Evolutionary conservation across 305 asterid species (phyloP), one percentile per base, ranked within the genome.

Genomic region (Coffea humblotiana): DNA sequence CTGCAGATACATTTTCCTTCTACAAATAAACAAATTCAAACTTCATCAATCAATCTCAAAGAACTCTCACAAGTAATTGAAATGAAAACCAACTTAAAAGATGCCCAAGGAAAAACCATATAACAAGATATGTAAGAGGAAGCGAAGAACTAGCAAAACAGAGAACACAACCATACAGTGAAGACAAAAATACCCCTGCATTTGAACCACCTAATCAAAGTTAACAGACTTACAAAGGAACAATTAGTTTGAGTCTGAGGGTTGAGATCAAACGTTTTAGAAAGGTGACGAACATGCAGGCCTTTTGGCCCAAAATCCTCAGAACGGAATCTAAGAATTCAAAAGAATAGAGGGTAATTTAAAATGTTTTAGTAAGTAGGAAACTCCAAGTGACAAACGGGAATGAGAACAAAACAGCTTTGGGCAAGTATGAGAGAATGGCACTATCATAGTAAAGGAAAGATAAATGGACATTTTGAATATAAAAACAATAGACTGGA

Each of bases 1-100:
- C 98, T 71, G 90, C 81, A 32, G 91, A 81, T 25, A 85, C 86
- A 83, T 79, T 89, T 72, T 80, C 93, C 82, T 86, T 88, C 97
- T 92, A 79, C 83, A 78, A 66, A 67, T 27, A 73, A 68, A 82
- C 70, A 74, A 74, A 82, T 69, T 70, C 85, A 56, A n/a, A 78
- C 69, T 54, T 80, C 69, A 65, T 63, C 72, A 72, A 71, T 74
- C 78, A 89, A 61, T 76, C 58, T 16, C 79, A 83, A 64, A 48
- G 25, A 51, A 37, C 14, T 9, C 37, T 21, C 43, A 23, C 49
- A 43, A 40, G 23, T 54, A 10, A 40, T 68, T 6, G 32, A 3
- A 16, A 3, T 25, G 3, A 14, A 29, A 4, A 29, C 14, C 32
- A 27, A 60, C 49, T 14, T 14, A 71, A 70, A 43, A 35, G 45